Conservation (phyloP, 306 rosid species). For the Begonia peltatifolia region DNA sequence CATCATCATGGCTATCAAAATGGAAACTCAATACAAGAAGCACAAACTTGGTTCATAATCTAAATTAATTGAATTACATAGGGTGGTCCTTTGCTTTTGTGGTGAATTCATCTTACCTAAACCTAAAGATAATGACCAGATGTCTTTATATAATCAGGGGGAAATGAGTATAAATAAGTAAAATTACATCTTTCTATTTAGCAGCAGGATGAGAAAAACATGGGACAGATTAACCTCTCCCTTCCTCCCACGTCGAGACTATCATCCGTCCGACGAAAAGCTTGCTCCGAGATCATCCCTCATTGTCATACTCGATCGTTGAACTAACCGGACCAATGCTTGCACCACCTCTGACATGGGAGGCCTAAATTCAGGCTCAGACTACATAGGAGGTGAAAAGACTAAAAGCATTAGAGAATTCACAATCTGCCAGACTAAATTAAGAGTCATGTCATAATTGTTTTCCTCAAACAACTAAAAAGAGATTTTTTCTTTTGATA, state of each 20-base stretch:
- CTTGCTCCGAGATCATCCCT: slow-evolving; percentile 40
- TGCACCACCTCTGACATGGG: slow-evolving; percentile 73
- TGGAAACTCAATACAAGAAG: no score
- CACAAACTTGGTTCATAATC: not conserved
- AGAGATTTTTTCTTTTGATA: no score
- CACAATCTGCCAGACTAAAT: not conserved
- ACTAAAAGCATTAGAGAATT: not conserved
- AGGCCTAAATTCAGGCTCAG: slow-evolving; percentile 62
- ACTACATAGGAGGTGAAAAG: slow-evolving; percentile 14
- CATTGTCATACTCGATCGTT: slow-evolving; percentile 39
- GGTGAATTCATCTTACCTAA: not conserved
- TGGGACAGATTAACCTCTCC: no score
- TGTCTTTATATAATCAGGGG: not conserved
- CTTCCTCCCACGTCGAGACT: no score
- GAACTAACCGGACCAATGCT: slow-evolving; percentile 43
- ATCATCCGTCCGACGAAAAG: slow-evolving; percentile 33
- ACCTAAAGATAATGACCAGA: not conserved
- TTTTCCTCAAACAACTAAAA: no score
- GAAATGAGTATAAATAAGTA: no score
- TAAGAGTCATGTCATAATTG: not conserved
- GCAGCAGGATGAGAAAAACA: no score
- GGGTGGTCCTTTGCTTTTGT: not conserved
- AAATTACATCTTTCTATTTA: no score
- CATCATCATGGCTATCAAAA: no score
- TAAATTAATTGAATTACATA: not conserved